Conservation (phyloP, 169 alveolate species). For the Eimeria sp. region DNA sequence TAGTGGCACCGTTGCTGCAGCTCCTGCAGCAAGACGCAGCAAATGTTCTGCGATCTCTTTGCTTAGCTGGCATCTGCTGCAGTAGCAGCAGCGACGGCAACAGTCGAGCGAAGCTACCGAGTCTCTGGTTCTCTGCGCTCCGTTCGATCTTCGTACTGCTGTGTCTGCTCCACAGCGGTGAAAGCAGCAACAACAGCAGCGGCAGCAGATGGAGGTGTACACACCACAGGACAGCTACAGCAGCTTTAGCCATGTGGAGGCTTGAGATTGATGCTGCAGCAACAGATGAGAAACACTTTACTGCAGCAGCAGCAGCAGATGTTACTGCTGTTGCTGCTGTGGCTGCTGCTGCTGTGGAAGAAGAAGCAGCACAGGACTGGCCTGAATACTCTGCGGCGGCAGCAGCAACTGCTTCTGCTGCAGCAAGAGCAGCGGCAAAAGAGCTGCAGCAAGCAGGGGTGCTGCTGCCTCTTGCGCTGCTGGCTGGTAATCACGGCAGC, state of each 20-base stretch:
- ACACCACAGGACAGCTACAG: not conserved
- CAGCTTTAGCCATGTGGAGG: conserved; percentile 2
- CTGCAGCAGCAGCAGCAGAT: conserved; percentile 14
- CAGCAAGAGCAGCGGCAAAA: not conserved
- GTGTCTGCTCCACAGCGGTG: conserved; percentile 27
- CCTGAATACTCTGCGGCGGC: not conserved
- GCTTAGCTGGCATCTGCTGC: conserved; percentile 26
- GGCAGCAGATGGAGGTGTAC: not conserved
- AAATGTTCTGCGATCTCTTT: conserved; percentile 9
- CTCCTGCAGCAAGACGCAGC: conserved; percentile 28
- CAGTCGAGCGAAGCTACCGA: conserved; percentile 4
- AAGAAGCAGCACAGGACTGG: not conserved
- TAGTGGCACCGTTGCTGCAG: conserved; percentile 48
- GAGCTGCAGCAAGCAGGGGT: conserved; percentile 40
- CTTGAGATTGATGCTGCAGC: conserved; percentile 7
- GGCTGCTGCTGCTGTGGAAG: conserved; percentile 31
- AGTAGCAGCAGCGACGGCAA: conserved; percentile 29
- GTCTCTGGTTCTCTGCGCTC: conserved; percentile 17
- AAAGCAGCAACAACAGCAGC: conserved; percentile 8
- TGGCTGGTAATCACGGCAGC: conserved; percentile 15
- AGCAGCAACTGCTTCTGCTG: not conserved
- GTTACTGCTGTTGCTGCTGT: not conserved
- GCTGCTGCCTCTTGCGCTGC: conserved; percentile 43
- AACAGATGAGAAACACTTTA: not conserved
- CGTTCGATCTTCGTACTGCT: conserved; percentile 5